Evolutionary conservation across 2,329 filamentous ascomycete species (phyloP), one percentile per base, ranked within the genome.

Genomic region (Colletotrichum tanaceti): DNA sequence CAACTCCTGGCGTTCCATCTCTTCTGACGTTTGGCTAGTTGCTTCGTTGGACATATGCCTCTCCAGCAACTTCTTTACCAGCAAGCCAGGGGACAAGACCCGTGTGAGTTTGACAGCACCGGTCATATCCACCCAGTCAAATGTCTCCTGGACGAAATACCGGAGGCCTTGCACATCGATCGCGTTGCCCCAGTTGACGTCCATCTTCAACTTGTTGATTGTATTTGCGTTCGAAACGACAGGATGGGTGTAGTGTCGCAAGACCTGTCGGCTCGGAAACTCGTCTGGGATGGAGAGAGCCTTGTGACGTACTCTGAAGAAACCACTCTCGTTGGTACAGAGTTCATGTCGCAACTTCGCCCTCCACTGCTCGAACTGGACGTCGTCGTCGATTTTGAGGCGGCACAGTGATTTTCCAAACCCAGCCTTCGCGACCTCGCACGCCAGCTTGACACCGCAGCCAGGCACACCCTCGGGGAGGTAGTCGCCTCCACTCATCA

Each of bases 401-500:
- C 81, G 83, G 76, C 92, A 95, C 4, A 98, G 81, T 43, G 91
- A 87, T 66, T 85, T 87, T 2, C 95, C 96, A 78, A 95, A 98
- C 0, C 94, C 94, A 60, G 93, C 96, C 74, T 89, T 89, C 41
- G 94, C 94, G 62, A 96, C 97, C 77, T 98, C 93, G 72, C 92
- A 96, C 0, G 96, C 95, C 13, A 94, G 84, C 75, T 95, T 97
- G 57, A 93, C 89, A 1, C 96, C 96, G 73, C 94, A 97, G 4
- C 93, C 92, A 0, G 92, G 90, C 18, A 99, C 91, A 0, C 96
- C 96, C 63, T 93, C 92, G 0, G 94, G 93, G 0, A 95, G 84
- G 74, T 99, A 99, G 78, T 99, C 96, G 7, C 96, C 96, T 7
- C 96, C 96, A 73, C 94, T 98, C 87, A 99, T 94, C 70, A 99